Percentiles rank a stretch among this genome's conserved stretches.
Evolutionary conservation across 805 yeast genomes (phyloP).

Genomic region (Ogataea wickerhamii): DNA sequence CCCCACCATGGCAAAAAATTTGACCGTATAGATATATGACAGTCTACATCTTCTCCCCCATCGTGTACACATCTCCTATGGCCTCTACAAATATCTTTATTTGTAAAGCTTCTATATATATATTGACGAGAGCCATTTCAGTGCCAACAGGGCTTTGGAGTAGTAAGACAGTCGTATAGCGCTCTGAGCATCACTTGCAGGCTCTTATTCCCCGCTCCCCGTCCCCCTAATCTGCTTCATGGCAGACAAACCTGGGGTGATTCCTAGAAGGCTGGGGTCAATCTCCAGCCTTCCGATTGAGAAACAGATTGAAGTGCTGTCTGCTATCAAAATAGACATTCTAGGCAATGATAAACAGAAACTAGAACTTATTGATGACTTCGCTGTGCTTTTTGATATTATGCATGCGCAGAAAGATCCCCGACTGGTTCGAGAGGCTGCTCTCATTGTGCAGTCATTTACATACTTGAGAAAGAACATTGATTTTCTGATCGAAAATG

Average conservation of each 20-base stretch:
- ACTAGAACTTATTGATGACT: slow-evolving; percentile 11
- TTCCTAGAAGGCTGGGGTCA: slow-evolving; percentile 2
- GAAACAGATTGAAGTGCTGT: slow-evolving; percentile 9
- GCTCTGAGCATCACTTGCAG: too few relatives aligned
- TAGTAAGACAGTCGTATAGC: too few relatives aligned
- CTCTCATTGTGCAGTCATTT: slow-evolving; percentile 29
- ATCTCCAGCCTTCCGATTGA: slow-evolving; percentile 8
- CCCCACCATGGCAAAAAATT: too few relatives aligned
- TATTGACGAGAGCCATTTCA: too few relatives aligned
- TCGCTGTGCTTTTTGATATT: slow-evolving; percentile 12
- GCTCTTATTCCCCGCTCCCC: too few relatives aligned
- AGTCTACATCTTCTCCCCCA: too few relatives aligned
- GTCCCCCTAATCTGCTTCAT: too few relatives aligned
- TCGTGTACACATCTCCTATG: too few relatives aligned
- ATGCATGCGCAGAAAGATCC: slow-evolving; percentile 15
- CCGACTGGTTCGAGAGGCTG: slow-evolving; percentile 18
- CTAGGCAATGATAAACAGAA: slow-evolving; percentile 33
- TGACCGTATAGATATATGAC: too few relatives aligned
- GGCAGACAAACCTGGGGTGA: neutral
- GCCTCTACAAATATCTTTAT: too few relatives aligned
- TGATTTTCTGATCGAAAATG: slow-evolving; percentile 17
- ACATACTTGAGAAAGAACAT: slow-evolving; percentile 23
- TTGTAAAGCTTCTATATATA: too few relatives aligned
- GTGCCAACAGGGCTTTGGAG: too few relatives aligned
- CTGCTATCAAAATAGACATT: slow-evolving; percentile 18